A percentile compares a stretch with the other conserved stretches of the same genome.
phyloP scores from a whole-genome alignment of 192 early-diverging fungal species.

The Coemansia reversa region DNA sequence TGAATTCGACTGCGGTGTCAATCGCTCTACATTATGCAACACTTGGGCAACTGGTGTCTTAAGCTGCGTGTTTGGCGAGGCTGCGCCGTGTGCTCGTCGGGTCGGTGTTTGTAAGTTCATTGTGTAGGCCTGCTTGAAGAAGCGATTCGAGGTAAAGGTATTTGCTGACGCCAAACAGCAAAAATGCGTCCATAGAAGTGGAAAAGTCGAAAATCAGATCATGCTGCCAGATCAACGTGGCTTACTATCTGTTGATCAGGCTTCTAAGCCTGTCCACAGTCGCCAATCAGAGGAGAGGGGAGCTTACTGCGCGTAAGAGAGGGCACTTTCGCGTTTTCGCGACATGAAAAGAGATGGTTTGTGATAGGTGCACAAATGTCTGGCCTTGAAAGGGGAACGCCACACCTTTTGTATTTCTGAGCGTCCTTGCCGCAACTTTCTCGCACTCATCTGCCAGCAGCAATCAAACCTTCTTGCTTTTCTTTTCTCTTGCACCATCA shows the following conservation, averaged over 20 bases:
- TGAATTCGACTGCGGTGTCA: constrained; percentile 19
- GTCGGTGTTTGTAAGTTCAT: constrained; percentile 39
- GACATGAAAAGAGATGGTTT: neutral
- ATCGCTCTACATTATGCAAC: constrained; percentile 20
- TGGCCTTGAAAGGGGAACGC: neutral
- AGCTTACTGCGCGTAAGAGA: neutral
- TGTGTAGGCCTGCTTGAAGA: neutral
- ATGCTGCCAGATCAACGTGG: neutral
- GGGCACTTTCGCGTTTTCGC: neutral
- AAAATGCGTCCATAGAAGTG: neutral
- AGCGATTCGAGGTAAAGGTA: neutral
- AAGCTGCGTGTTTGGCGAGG: neutral
- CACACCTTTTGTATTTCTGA: neutral
- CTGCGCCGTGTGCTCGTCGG: constrained; percentile 1
- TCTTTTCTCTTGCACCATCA: neutral
- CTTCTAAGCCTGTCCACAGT: neutral
- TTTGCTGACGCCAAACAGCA: constrained; percentile 2
- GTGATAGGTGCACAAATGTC: neutral
- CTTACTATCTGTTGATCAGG: neutral
- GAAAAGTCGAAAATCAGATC: neutral
- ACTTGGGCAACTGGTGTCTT: constrained; percentile 16
- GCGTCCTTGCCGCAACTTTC: neutral
- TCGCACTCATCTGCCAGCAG: neutral
- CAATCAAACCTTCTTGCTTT: neutral
- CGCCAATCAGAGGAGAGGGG: neutral